Conservation (phyloP, 2,329 filamentous ascomycete species). For the Microthyrium microscopicum region DNA sequence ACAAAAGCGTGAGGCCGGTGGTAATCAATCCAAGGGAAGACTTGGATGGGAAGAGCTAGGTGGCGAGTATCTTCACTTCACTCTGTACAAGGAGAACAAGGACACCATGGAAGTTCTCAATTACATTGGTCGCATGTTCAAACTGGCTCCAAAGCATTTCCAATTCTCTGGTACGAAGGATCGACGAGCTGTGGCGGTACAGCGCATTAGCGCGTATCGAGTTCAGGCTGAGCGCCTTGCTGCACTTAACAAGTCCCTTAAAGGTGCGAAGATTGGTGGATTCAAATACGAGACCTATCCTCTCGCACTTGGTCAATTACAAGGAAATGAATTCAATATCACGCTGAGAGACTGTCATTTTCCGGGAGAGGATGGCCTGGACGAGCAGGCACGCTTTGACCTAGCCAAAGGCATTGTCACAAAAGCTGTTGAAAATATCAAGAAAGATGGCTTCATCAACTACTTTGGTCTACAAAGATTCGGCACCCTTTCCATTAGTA, state of each 20-base stretch:
- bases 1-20: conserved; percentile 11
- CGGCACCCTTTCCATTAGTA: conserved; percentile 72
- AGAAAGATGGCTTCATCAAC: conserved; percentile 74
- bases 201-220: conserved; percentile 55
- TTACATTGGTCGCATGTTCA: conserved; percentile 57
- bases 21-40: conserved; percentile 21
- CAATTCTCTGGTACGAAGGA: conserved; percentile 86
- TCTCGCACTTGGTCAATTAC: conserved; percentile 67
- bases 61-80: conserved; percentile 80
- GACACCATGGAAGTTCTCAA: conserved; percentile 86
- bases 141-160: conserved; percentile 50
- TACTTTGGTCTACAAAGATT: conserved; percentile 98
- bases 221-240: conserved; percentile 47
- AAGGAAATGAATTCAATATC: conserved; percentile 85
- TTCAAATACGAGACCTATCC: conserved; percentile 59
- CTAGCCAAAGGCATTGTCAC: conserved; percentile 36
- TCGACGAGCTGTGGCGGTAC: conserved; percentile 68
- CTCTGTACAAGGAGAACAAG: conserved; percentile 90
- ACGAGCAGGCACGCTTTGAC: conserved; percentile 23
- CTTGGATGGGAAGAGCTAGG: conserved; percentile 47
- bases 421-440: conserved; percentile 48
- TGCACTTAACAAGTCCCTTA: conserved; percentile 41
- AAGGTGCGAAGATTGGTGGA: conserved; percentile 50
- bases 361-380: conserved; percentile 22
- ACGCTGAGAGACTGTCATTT: conserved; percentile 74